phyloP scores from a whole-genome alignment of 495 filamentous ascomycete genomes.

The Hypoxylon fragiforme region DNA sequence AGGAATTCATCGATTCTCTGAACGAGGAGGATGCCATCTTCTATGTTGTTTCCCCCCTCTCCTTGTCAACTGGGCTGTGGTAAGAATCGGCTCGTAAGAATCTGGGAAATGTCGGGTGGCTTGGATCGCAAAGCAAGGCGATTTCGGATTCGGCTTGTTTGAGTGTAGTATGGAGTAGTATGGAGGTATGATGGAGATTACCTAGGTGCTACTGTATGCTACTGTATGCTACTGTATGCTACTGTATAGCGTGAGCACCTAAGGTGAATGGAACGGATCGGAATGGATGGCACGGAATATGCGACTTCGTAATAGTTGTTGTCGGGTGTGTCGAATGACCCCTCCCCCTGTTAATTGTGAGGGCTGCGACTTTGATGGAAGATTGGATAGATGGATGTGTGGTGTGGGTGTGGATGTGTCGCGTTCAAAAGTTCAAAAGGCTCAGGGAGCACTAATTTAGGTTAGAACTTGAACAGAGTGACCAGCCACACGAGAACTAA shows the following conservation, averaged over 20 bases:
- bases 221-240: too few relatives aligned
- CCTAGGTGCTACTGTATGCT: conserved; percentile 40
- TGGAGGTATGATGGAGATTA: neutral
- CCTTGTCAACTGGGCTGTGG: too few relatives aligned
- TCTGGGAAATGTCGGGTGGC: conserved; percentile 9
- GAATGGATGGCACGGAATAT: conserved; percentile 32
- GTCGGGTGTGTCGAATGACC: conserved; percentile 46
- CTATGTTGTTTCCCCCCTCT: conserved; percentile 6
- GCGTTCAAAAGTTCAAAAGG: too few relatives aligned
- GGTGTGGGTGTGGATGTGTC: conserved; percentile 24
- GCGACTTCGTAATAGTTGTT: conserved; percentile 34
- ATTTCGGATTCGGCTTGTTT: conserved; percentile 16
- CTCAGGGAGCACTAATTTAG: too few relatives aligned
- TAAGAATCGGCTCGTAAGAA: conserved; percentile 5
- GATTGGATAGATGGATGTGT: conserved; percentile 23
- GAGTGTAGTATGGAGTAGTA: conserved; percentile 30
- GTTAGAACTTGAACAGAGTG: conserved; percentile 24
- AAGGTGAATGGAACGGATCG: too few relatives aligned
- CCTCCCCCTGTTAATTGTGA: conserved; percentile 24
- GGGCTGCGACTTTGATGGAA: conserved; percentile 21
- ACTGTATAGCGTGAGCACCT: too few relatives aligned
- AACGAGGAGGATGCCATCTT: conserved; percentile 89
- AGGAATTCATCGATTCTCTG: conserved; percentile 87
- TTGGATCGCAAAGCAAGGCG: conserved; percentile 16
- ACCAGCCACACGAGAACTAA: conserved; percentile 29